Conservation (phyloP, 2,329 filamentous ascomycete genomes). For the Fusarium sp. region DNA sequence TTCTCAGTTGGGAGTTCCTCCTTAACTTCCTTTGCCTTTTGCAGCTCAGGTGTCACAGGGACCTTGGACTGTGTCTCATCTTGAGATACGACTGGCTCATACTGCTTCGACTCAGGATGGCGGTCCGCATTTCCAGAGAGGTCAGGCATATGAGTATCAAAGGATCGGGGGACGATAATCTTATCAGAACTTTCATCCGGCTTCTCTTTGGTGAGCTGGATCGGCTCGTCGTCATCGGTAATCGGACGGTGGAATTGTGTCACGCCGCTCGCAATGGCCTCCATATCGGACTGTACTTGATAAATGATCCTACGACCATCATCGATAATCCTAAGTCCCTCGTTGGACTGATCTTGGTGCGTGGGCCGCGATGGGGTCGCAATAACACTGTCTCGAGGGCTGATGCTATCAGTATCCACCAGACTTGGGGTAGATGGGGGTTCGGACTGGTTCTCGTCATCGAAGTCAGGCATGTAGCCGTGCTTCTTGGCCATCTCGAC, state of each 20-base stretch:
- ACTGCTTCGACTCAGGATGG: neutral
- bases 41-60: conserved; percentile 5
- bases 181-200: conserved; percentile 22
- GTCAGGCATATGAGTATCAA: conserved; percentile 43
- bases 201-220: conserved; percentile 43
- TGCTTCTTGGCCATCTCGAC: conserved; percentile 49
- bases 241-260: conserved; percentile 45
- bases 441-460: conserved; percentile 51
- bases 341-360: conserved; percentile 47
- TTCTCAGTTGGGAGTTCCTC: conserved; percentile 10
- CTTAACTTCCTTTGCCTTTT: neutral
- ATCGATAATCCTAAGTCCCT: conserved; percentile 48
- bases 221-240: conserved; percentile 43
- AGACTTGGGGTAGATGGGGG: conserved; percentile 51
- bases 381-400: conserved; percentile 48
- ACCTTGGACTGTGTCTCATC: conserved; percentile 13
- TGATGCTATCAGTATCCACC: conserved; percentile 52
- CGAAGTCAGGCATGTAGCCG: conserved; percentile 49
- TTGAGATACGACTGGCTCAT: neutral
- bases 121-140: conserved; percentile 31
- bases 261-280: conserved; percentile 44
- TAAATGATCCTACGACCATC: conserved; percentile 50
- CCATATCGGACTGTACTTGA: conserved; percentile 46
- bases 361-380: conserved; percentile 45
- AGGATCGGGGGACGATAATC: conserved; percentile 24